Evolutionary conservation across 345 rosid genomes (phyloP), one percentile per base, ranked within the genome.

Genomic region (Balakata baccata): DNA sequence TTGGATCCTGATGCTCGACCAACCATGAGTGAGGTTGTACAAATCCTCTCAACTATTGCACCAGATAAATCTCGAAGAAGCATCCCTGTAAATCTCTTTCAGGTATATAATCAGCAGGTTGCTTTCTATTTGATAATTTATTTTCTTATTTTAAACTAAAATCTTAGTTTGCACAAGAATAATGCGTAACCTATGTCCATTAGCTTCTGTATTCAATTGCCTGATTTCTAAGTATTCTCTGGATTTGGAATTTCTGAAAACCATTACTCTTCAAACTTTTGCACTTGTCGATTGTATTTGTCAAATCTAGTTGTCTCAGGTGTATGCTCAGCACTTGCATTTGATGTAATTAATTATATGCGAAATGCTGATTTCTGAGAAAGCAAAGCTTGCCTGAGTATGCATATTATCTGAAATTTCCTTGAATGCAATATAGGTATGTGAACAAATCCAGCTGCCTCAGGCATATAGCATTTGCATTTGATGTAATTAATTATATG

Each of bases 1-100:
- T 73, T 89, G 79, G 98, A 92, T 74, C 98, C 99, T 45, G 98
- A 95, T 69, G 83, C 89, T 73, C 86, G 98, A 39, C 99, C 99
- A 68, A 89, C 94, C 75, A 95, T 95, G 99, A 85, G 90, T 67
- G 99, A 95, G 80, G 93, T 92, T 81, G 99, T 91, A 76, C 98
- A 95, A 78, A 95, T 92, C 82, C 97, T 95, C 74, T 91, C 97
- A 37, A 89, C 96, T 22, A 89, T 95, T 20, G 81, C 85, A 76
- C 94, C 94, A 1, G 91, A 91, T 18, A 87, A 87, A 75, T 86
- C 90, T 12, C 86, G 89, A 82, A 87, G 89, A 81, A 86, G 72
- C 60, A 77, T 90, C 57, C 93, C 94, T n/a, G 83, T 77, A 18
- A 88, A 79, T 78, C 87, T 92, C 72, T 87, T 78, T 77, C 91